These are phyloP conservation scores for Eimeria brunetti DNA, from an alignment of 169 alveolate species.

Conservation along the genomic window DNA sequence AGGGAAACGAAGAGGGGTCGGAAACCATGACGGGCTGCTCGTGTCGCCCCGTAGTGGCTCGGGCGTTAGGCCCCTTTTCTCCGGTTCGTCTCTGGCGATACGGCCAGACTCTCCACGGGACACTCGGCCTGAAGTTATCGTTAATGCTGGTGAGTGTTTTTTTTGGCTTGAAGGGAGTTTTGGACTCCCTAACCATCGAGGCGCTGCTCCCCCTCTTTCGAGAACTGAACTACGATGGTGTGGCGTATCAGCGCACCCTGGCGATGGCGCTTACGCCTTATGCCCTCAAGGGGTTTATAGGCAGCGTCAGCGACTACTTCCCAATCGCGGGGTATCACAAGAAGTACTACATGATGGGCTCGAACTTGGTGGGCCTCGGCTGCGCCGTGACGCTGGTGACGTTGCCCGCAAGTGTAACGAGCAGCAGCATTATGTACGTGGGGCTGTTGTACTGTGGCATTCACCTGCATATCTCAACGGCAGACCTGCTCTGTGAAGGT, in stretches of 20 bases:
- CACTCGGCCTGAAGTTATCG: background rate
- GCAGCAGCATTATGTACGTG: slow-evolving; percentile 34
- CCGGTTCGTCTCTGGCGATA: background rate
- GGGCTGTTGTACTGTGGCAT: slow-evolving; percentile 69
- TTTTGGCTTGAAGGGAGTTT: slow-evolving; percentile 62
- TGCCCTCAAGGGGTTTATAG: slow-evolving; percentile 61
- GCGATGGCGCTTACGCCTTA: slow-evolving; percentile 69
- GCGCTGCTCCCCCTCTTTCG: slow-evolving; percentile 54
- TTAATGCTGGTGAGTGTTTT: slow-evolving; percentile 56
- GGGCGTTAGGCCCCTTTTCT: background rate
- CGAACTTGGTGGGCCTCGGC: slow-evolving; percentile 52
- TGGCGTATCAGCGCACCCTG: slow-evolving; percentile 49
- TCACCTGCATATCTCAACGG: slow-evolving; percentile 64
- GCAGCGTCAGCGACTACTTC: slow-evolving; percentile 54
- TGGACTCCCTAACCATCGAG: slow-evolving; percentile 61
- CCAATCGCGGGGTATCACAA: slow-evolving; percentile 68
- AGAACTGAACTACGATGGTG: slow-evolving; percentile 56
- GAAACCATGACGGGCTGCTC: background rate
- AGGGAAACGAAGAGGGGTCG: background rate
- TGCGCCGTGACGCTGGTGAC: slow-evolving; percentile 14
- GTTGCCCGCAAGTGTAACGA: slow-evolving; percentile 4
- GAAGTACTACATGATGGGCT: slow-evolving; percentile 67
- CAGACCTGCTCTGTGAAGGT: slow-evolving; percentile 71
- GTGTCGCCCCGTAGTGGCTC: slow-evolving; percentile 24
- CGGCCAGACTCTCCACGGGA: background rate